Base-by-base conservation (phyloP, 1,284 basidiomycete species). In the Austropuccinia psidii region DNA sequence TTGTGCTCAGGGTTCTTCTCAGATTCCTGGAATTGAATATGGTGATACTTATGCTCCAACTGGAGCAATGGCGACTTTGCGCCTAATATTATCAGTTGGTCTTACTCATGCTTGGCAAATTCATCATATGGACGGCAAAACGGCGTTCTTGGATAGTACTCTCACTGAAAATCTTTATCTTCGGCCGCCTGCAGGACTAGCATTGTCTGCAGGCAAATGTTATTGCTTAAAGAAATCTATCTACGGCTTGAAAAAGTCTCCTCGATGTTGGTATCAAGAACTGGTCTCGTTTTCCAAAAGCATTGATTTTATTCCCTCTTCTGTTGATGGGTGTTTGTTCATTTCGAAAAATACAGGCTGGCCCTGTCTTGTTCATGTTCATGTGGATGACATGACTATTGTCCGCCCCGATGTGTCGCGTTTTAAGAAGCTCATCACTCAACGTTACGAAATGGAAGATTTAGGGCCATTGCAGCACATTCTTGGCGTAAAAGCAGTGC, bases 401-500 rank as follows among this genome's bases (percentile, higher is more conserved):
- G 15, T 45, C 24, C 41, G 39, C 24, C 11, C 41, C 1, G 61
- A 64, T 29, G 37, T 43, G 7, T 2, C 4, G 4, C n/a, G 41
- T 0, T 64, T 64, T 33, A 41, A 45, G 27, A 6, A 29, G 29
- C 41, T 64, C 6, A 33, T 64, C 2, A 24, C 39, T 41, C 4
- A 13, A 1, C 2, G 24, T 6, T 64, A 15, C 21, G 8, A 45
- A 1, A 64, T 64, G 61, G 61, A 64, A 15, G 61, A 64, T 35
- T 35, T 58, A n/a, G 55, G 55, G 9, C 50, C 55, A 43, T 45
- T 15, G 9, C 33, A 31, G 4, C 39, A 31, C 7, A 6, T 66
- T 17, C 62, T 66, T 19, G 62, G 62, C 1, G 50, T 66, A 45
- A 66, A 47, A 49, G 49, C n/a, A n/a, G n/a, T n/a, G n/a, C n/a